Percentiles rank a stretch among this genome's conserved stretches.
These are phyloP conservation scores for Corchorus capsularis DNA, from an alignment of 345 rosid genomes.

Conservation along the genomic window DNA sequence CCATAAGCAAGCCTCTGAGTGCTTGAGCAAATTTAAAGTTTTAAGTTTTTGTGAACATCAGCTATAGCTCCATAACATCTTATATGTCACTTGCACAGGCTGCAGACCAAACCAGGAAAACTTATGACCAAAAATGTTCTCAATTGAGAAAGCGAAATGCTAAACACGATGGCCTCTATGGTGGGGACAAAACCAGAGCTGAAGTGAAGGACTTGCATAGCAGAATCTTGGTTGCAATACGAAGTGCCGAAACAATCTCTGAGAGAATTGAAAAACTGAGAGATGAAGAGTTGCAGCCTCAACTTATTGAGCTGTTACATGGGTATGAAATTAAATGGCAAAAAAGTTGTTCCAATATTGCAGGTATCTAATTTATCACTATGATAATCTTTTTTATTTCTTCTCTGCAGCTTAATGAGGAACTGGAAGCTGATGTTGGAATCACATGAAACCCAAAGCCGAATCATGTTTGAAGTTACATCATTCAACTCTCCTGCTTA, in stretches of 20 bases:
- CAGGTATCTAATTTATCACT: not conserved
- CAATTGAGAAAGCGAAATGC: constrained; percentile 15
- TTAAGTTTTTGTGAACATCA: not conserved
- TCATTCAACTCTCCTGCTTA: constrained; percentile 27
- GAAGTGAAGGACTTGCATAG: constrained; percentile 34
- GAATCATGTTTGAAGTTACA: constrained; percentile 39
- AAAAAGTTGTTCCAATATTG: not conserved
- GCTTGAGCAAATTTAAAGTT: not conserved
- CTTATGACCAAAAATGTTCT: constrained; percentile 35
- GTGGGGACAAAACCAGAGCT: constrained; percentile 30
- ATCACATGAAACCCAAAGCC: constrained; percentile 43
- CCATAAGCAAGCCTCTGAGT: not conserved
- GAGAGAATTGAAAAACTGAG: constrained; percentile 40
- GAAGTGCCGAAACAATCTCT: constrained; percentile 41
- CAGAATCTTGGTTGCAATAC: constrained; percentile 39
- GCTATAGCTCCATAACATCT: not conserved
- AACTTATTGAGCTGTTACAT: constrained; percentile 41
- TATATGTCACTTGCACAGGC: constrained; percentile 1
- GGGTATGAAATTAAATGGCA: constrained; percentile 32
- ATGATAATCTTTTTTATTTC: constrained; percentile 4
- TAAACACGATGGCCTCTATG: constrained; percentile 8
- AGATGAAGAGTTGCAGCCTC: constrained; percentile 54
- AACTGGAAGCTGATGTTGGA: constrained; percentile 44
- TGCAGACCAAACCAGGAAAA: constrained; percentile 40
- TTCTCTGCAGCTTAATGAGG: constrained; percentile 37